phyloP scores from a whole-genome alignment of 805 yeast species.

The Candida gorgasii region DNA sequence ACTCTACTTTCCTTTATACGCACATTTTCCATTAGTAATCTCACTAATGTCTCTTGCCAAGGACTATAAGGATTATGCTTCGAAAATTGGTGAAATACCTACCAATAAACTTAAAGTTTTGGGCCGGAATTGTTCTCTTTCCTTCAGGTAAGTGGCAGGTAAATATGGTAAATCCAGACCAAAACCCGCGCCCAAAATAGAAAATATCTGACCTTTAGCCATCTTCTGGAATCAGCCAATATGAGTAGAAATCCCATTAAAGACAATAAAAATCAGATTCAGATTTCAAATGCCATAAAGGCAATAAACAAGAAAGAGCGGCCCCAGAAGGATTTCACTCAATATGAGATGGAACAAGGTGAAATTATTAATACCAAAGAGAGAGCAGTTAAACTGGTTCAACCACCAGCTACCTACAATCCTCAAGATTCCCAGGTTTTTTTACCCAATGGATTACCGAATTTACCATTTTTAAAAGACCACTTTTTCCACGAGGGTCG shows the following conservation, averaged over 20 bases:
- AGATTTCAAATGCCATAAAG: slow-evolving; percentile 65
- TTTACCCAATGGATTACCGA: slow-evolving; percentile 62
- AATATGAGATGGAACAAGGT: slow-evolving; percentile 61
- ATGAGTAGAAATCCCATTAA: background rate
- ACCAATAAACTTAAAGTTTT: no score
- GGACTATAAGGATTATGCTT: no score
- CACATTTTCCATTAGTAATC: no score
- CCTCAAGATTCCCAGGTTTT: slow-evolving; percentile 76
- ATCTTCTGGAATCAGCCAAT: background rate
- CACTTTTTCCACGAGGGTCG: slow-evolving; percentile 86
- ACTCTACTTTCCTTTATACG: no score
- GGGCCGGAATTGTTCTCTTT: no score
- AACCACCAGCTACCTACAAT: slow-evolving; percentile 61
- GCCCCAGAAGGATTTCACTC: slow-evolving; percentile 39
- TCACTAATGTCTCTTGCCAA: no score
- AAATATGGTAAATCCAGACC: no score
- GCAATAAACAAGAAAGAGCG: slow-evolving; percentile 51
- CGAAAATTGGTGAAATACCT: no score
- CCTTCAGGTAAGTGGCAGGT: no score
- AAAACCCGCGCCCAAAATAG: background rate
- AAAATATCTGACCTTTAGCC: background rate
- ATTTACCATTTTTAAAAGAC: slow-evolving; percentile 64
- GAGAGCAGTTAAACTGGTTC: slow-evolving; percentile 55
- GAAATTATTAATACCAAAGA: slow-evolving; percentile 53
- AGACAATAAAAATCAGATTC: slow-evolving; percentile 13